Percentiles rank a stretch among this genome's conserved stretches.
Evolutionary conservation across 2,329 filamentous ascomycete species (phyloP).

Genomic region (Penicillium glabrum): DNA sequence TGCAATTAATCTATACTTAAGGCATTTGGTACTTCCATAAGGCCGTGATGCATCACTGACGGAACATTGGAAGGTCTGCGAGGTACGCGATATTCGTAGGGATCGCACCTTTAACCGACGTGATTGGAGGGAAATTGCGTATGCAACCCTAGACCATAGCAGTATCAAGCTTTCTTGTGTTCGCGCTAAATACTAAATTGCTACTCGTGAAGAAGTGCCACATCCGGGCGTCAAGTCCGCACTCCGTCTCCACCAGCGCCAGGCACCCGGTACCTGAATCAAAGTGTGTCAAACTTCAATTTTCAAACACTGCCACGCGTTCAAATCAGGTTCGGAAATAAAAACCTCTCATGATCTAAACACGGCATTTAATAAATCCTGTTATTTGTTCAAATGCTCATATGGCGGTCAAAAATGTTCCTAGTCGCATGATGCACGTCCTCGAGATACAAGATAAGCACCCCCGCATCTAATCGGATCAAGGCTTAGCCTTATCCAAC

Average conservation of each 20-base stretch:
- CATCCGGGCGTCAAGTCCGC: background rate
- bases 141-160: background rate
- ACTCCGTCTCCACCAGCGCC: no score
- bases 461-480: background rate
- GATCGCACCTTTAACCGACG: background rate
- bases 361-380: background rate
- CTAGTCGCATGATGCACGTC: background rate
- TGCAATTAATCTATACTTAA: background rate
- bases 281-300: background rate
- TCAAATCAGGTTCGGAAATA: background rate
- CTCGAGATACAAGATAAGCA: background rate
- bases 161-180: background rate
- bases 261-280: no score
- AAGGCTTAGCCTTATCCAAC: background rate
- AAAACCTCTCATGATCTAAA: background rate
- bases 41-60: background rate
- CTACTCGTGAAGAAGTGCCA: background rate
- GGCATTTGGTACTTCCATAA: background rate
- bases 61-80: background rate
- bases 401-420: background rate
- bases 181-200: background rate
- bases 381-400: background rate
- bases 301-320: background rate
- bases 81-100: background rate
- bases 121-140: background rate